phyloP scores from a whole-genome alignment of 352 stramenopile species.

The Phytophthora pini region DNA sequence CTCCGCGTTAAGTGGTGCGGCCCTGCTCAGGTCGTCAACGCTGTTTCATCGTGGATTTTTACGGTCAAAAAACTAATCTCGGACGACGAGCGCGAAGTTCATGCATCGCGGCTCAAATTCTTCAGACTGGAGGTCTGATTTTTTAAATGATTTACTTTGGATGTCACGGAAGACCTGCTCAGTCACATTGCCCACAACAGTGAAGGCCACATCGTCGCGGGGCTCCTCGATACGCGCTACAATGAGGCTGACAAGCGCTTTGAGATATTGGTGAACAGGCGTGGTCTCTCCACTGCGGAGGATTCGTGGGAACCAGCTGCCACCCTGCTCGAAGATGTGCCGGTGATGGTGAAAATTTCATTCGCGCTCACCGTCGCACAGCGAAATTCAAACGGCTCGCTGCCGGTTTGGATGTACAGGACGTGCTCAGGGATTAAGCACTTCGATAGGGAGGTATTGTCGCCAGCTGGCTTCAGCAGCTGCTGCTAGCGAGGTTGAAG shows the following conservation, averaged over 20 bases:
- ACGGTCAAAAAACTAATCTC: slow-evolving; percentile 14
- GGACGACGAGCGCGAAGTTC: background rate
- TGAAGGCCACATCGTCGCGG: background rate
- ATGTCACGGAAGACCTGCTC: slow-evolving; percentile 15
- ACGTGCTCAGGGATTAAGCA: background rate
- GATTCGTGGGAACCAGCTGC: background rate
- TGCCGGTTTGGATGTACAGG: background rate
- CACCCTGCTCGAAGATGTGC: slow-evolving; percentile 1
- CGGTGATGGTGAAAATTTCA: slow-evolving; percentile 1
- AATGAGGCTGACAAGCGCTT: background rate
- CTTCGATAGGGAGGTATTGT: background rate
- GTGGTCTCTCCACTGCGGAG: background rate
- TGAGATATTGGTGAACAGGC: background rate
- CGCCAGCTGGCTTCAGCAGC: background rate
- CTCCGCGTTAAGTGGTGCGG: slow-evolving; percentile 27
- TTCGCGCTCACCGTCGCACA: slow-evolving; percentile 1
- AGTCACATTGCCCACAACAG: slow-evolving; percentile 4
- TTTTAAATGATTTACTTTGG: slow-evolving; percentile 1
- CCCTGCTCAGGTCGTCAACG: slow-evolving; percentile 6
- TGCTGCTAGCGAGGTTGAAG: no score
- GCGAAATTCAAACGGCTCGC: background rate
- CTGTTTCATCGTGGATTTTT: slow-evolving; percentile 31
- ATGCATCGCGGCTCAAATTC: slow-evolving; percentile 15
- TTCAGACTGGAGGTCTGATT: no score
- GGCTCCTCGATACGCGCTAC: background rate